These are phyloP conservation scores for Chaetomiaceae sp. DNA, from an alignment of 2,329 filamentous ascomycete genomes.

Conservation along the genomic window DNA sequence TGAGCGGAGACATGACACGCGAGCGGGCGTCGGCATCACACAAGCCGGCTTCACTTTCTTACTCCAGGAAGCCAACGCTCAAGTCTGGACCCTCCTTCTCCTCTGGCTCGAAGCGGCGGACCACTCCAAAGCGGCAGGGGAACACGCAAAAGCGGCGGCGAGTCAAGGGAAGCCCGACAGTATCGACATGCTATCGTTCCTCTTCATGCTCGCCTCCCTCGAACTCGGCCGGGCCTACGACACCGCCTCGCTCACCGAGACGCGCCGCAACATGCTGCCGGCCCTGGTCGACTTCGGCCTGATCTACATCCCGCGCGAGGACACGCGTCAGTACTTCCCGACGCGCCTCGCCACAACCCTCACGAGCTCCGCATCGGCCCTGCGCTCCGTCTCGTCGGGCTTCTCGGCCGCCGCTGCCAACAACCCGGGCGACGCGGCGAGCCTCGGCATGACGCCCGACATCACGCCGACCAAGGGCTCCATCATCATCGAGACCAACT, in stretches of 20 bases:
- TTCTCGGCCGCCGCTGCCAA: conserved; percentile 60
- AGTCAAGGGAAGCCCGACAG: conserved; percentile 59
- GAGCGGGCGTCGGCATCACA: conserved; percentile 64
- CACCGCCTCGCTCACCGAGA: conserved; percentile 72
- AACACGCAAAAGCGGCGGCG: conserved; percentile 34
- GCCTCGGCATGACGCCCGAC: conserved; percentile 37
- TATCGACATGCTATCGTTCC: conserved; percentile 90
- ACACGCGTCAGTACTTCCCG: conserved; percentile 68
- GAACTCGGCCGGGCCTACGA: conserved; percentile 90
- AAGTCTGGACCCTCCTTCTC: conserved; percentile 92
- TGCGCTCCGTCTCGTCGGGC: conserved; percentile 63
- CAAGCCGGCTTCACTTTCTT: conserved; percentile 92
- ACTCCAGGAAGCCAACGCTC: conserved; percentile 89
- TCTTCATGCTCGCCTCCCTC: conserved; percentile 90
- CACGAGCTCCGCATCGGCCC: conserved; percentile 63
- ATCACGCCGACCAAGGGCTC: conserved; percentile 58
- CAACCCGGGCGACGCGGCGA: conserved; percentile 38
- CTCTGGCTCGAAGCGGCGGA: conserved; percentile 86
- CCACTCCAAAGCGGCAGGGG: conserved; percentile 38
- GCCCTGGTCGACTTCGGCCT: conserved; percentile 90
- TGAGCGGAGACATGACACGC: conserved; percentile 41
- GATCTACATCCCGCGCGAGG: conserved; percentile 61
- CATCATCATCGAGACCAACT: conserved; percentile 97
- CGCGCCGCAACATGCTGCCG: conserved; percentile 82
- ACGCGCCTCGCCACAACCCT: conserved; percentile 91